Base-by-base conservation (phyloP, 192 early-diverging fungal species). In the Gigaspora rosea region DNA sequence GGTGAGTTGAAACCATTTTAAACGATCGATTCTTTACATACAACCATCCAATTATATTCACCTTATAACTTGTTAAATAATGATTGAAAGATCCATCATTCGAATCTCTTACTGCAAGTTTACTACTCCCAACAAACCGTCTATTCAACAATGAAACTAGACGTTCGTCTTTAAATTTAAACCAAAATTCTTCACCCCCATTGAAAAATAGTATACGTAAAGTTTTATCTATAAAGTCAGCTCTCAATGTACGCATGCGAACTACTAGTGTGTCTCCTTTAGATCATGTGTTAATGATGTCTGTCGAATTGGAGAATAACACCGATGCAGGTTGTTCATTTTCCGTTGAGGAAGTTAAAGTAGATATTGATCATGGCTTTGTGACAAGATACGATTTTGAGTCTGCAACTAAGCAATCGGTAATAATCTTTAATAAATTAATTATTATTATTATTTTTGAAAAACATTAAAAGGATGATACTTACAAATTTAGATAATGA, bases 281-380 rank as follows among this genome's bases (percentile, higher is more conserved):
- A 46, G 88, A 90, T 48, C 86, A 88, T 61, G 82, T 81, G 9
- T 76, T 90, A 50, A 90, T 88, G 84, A 90, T 90, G 88, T 90
- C 88, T 0, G 86, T 90, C 11, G 88, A 90, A 58, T 69, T 90
- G 15, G 88, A 90, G 73, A 90, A 90, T 71, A 85, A 88, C 32
- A 81, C 78, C 6, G 86, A 85, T 33, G 82, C 82, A 13, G 85
- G 85, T n/a, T 83, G 82, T 63, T 80, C 82, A 48, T 90, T 90
- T 78, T 71, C 79, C 41, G 78, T 85, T 11, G 79, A 84, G 8
- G 78, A 82, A 10, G 73, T 90, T 9, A 85, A 88, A 51, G 86
- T 90, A 0, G 83, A 88, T 16, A 86, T 90, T 35, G 83, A 87
- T 0, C 81, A 85, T 75, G 85, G 86, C 11, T 81, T 87, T 6